These are phyloP conservation scores for Protea cynaroides DNA, from an alignment of 164 flowering plant genomes.

Conservation along the genomic window DNA sequence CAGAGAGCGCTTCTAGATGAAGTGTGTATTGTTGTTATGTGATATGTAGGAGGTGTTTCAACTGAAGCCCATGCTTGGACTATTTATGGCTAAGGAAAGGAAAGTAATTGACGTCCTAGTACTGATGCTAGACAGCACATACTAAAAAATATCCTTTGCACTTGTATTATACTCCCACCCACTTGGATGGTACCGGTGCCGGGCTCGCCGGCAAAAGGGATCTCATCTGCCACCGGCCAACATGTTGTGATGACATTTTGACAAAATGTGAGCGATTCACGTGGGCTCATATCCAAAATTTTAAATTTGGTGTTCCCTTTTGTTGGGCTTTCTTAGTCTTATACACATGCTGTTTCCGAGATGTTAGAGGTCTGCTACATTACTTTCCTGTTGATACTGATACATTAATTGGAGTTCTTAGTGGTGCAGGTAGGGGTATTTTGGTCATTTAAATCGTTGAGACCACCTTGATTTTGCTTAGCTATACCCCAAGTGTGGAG, in stretches of 20 bases:
- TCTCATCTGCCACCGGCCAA: slow-evolving; percentile 10
- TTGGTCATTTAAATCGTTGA: no score
- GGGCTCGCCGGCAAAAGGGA: slow-evolving; percentile 28
- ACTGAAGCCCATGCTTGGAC: slow-evolving; percentile 17
- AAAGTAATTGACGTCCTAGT: slow-evolving; percentile 30
- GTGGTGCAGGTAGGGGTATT: background rate
- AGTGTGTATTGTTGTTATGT: slow-evolving; percentile 9
- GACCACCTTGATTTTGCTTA: no score
- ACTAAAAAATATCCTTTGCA: slow-evolving; percentile 48
- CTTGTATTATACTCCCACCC: slow-evolving; percentile 33
- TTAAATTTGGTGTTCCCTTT: background rate
- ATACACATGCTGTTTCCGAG: no score
- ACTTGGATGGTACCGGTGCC: slow-evolving; percentile 29
- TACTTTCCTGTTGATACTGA: background rate
- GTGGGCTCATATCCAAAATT: slow-evolving; percentile 10
- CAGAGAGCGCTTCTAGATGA: slow-evolving; percentile 5
- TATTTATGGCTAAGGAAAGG: slow-evolving; percentile 44
- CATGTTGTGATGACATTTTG: slow-evolving; percentile 20
- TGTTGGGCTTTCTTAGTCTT: slow-evolving; percentile 1
- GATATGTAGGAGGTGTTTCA: slow-evolving; percentile 26
- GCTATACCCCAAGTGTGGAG: no score
- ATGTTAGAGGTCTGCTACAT: background rate
- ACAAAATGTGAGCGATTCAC: slow-evolving; percentile 11
- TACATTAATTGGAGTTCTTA: no score
- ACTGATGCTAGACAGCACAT: slow-evolving; percentile 55